Percentiles rank a stretch among this genome's conserved stretches.
phyloP scores from a whole-genome alignment of 139 green algal genomes.

The Edaphochlamys debaryana region DNA sequence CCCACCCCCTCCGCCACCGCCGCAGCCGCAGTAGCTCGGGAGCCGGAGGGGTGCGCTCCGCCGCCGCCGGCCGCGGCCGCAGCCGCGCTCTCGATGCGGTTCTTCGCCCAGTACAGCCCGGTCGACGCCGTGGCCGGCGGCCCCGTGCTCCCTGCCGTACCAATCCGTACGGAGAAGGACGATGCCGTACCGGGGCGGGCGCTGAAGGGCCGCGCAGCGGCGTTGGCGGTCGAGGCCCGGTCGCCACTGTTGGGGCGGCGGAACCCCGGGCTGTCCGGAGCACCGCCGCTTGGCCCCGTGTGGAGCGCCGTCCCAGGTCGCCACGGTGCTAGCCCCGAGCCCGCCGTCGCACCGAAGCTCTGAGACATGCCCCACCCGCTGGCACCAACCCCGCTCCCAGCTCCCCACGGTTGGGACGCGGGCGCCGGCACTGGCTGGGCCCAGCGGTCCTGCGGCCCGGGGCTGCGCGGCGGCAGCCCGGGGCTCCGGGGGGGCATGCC shows the following conservation, averaged over 20 bases:
- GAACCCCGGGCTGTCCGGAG: background rate
- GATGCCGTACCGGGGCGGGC: slow-evolving; percentile 26
- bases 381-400: background rate
- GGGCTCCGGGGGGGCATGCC: no score
- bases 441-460: background rate
- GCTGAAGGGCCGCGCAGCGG: slow-evolving; percentile 6
- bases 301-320: no score
- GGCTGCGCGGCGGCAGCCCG: background rate
- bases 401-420: no score
- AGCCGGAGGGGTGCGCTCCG: no score
- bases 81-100: slow-evolving; percentile 28
- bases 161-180: background rate
- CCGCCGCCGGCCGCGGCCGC: no score
- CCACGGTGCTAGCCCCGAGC: no score
- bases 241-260: slow-evolving; percentile 13
- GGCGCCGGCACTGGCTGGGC: no score
- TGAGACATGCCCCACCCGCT: no score
- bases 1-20: background rate
- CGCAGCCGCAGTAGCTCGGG: no score
- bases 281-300: background rate
- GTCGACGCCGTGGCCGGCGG: background rate
- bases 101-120: slow-evolving; percentile 59
- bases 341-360: no score
- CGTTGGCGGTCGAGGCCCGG: background rate
- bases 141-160: slow-evolving; percentile 25